A percentile compares a stretch with the other conserved stretches of the same genome.
Conservation (phyloP, 352 stramenopile species). For the Phytopythium boreale region DNA sequence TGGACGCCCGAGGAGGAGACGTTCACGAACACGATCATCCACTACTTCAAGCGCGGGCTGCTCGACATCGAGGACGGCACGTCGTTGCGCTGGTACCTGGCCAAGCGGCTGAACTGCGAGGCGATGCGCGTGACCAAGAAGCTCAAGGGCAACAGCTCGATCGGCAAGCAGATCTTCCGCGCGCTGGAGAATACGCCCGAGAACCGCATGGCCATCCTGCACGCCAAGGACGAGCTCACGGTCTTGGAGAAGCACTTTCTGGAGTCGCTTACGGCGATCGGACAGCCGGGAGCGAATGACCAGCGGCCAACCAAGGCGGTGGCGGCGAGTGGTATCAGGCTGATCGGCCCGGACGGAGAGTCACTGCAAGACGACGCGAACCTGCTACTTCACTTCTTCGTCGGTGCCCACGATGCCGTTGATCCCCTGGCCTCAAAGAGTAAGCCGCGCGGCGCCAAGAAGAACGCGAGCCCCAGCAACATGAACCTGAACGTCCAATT, state of each 20-base stretch:
- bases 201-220: conserved; percentile 51
- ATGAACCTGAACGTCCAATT: conserved; percentile 27
- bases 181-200: conserved; percentile 61
- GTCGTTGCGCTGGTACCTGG: conserved; percentile 81
- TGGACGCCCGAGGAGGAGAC: conserved; percentile 82
- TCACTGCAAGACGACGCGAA: conserved; percentile 52
- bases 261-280: conserved; percentile 50
- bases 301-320: background rate
- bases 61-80: conserved; percentile 82
- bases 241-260: conserved; percentile 69
- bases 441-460: background rate
- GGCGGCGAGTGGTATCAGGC: background rate
- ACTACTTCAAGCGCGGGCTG: conserved; percentile 82
- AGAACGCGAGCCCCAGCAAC: conserved; percentile 6
- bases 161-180: conserved; percentile 88
- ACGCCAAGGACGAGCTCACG: conserved; percentile 50
- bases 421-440: conserved; percentile 20
- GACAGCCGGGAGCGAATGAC: background rate
- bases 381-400: conserved; percentile 77
- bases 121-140: conserved; percentile 90
- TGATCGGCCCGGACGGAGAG: background rate
- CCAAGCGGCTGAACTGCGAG: conserved; percentile 83
- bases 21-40: conserved; percentile 83
- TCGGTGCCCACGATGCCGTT: conserved; percentile 42
- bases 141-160: conserved; percentile 86